A percentile compares a stretch with the other conserved stretches of the same genome.
These are phyloP conservation scores for Prunus mume DNA, from an alignment of 306 rosid species.

Conservation along the genomic window DNA sequence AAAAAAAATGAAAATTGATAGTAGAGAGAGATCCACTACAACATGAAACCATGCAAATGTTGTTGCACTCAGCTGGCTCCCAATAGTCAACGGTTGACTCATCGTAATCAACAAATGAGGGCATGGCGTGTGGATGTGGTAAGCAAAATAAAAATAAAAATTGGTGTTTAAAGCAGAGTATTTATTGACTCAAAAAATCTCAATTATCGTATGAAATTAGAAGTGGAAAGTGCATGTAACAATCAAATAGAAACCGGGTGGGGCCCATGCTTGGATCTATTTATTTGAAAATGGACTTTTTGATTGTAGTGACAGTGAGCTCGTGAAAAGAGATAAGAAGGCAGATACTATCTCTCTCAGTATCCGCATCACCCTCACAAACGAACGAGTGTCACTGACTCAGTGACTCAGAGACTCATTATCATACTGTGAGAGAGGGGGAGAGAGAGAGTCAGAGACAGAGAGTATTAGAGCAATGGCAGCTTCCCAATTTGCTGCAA, in stretches of 20 bases:
- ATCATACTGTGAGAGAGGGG: neutral
- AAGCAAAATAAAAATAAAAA: neutral
- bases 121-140: neutral
- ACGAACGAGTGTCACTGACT: neutral
- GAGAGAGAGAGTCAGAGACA: slow-evolving; percentile 7
- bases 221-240: neutral
- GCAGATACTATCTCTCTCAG: neutral
- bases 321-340: neutral
- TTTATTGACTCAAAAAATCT: neutral
- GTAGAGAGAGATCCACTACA: neutral
- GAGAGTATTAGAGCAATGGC: slow-evolving; percentile 44
- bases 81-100: neutral
- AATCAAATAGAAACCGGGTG: neutral
- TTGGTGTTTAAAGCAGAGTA: neutral
- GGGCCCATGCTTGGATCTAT: neutral
- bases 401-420: neutral
- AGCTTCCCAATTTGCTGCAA: slow-evolving; percentile 56
- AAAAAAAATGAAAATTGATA: too few relatives aligned
- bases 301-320: neutral
- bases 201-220: neutral
- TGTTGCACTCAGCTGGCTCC: neutral
- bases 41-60: neutral
- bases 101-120: neutral
- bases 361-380: neutral
- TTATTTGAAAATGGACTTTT: neutral